Base-by-base conservation (phyloP, 1,284 basidiomycete genomes). In the Malassezia nana region DNA sequence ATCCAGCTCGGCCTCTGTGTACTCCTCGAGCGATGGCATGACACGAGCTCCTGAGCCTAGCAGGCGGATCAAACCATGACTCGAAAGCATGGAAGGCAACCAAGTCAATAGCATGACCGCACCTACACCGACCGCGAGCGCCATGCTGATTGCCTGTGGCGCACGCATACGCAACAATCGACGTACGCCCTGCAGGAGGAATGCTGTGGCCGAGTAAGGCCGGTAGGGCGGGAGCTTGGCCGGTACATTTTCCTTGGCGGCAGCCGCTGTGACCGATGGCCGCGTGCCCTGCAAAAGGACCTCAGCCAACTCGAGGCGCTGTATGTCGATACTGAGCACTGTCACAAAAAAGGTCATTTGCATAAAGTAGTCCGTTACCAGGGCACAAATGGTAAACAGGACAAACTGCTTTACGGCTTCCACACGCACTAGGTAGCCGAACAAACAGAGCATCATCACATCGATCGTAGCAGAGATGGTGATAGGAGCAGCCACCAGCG, bases 321-420 rank as follows among this genome's bases (percentile, higher is more conserved):
- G 87, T 50, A 91, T 82, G 76, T 92, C 89, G 64, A 92, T 89
- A 4, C 85, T 86, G 22, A 92, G 77, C 16, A 92, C 86, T 15
- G 89, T 86, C 62, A 89, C 79, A 75, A 91, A 92, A 75, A 91
- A 89, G 0, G 87, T 89, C 72, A 91, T 87, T 20, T 89, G 86
- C 51, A 92, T 78, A 75, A 90, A 94, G 86, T 89, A 96, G 74
- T 96, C 91, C 25, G 89, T 89, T 31, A 95, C 84, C 31, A 96
- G 81, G 6, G 94, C 88, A 29, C 94, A 89, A 39, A 90, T 85
- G 0, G 89, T 89, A 73, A 96, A 95, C 4, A 84, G 80, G 75
- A 90, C 94, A 69, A 95, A 94, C 70, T 96, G 89, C 46, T 85
- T 81, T 29, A 95, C 88, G 2, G 89, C 87, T 22, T 86, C 84